Conservation (phyloP, 2,329 filamentous ascomycete genomes). For the Ramularia collo-cygni region DNA sequence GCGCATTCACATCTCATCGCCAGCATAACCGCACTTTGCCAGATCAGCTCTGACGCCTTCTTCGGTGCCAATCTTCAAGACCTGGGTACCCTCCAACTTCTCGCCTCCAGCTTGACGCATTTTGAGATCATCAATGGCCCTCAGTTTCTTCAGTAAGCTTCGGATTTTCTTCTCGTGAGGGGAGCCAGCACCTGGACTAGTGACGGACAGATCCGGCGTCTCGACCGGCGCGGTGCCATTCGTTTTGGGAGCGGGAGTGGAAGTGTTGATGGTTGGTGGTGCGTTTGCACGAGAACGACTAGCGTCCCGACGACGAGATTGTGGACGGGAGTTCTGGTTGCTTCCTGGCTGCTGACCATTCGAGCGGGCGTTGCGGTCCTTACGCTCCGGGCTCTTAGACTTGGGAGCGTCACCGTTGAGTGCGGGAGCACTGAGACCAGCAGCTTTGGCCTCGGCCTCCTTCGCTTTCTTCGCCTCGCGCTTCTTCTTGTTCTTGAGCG, state of each 20-base stretch:
- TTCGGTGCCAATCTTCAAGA: constrained; percentile 97
- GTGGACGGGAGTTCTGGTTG: constrained; percentile 23
- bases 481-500: constrained; percentile 98
- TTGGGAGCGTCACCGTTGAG: constrained; percentile 35
- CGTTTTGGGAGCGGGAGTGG: constrained; percentile 24
- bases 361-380: constrained; percentile 24
- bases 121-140: constrained; percentile 95
- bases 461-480: constrained; percentile 86
- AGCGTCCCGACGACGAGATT: constrained; percentile 23
- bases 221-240: constrained; percentile 13
- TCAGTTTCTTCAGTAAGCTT: constrained; percentile 90
- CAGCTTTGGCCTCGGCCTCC: constrained; percentile 60
- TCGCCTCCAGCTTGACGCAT: constrained; percentile 92
- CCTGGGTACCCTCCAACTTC: constrained; percentile 95
- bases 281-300: constrained; percentile 21
- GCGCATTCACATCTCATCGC: constrained; percentile 10
- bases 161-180: constrained; percentile 93
- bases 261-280: constrained; percentile 22
- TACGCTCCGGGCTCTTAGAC: constrained; percentile 7
- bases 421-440: constrained; percentile 38
- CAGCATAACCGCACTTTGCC: constrained; percentile 22
- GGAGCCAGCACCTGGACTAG: constrained; percentile 50
- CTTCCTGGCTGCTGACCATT: constrained; percentile 20
- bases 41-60: constrained; percentile 76
- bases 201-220: constrained; percentile 46